Evolutionary conservation across 2,329 filamentous ascomycete species (phyloP).

Genomic region (Colletotrichum zoysiae): DNA sequence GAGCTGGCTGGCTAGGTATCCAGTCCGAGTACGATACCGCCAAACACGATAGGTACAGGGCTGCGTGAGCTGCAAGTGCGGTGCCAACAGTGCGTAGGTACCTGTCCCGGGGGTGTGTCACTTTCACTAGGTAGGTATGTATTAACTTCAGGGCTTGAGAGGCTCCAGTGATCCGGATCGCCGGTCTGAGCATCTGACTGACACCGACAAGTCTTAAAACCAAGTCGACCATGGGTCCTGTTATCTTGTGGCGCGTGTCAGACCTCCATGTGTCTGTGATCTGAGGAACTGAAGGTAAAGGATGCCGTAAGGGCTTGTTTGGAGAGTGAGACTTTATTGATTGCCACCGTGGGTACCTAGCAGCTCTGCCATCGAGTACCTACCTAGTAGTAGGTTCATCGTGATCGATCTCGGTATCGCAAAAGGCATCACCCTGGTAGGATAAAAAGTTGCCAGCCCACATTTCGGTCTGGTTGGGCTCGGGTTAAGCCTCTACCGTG

Average conservation of each 20-base stretch:
- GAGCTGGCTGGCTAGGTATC: constrained; percentile 18
- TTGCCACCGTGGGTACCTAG: not conserved
- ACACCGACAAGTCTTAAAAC: constrained; percentile 1
- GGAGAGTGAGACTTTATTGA: not conserved
- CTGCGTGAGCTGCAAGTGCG: not conserved
- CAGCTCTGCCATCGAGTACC: not conserved
- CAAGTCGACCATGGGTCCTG: not conserved
- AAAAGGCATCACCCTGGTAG: constrained; percentile 4
- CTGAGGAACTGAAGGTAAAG: not conserved
- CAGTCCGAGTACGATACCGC: constrained; percentile 25
- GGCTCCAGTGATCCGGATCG: constrained; percentile 26
- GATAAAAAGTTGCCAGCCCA: not conserved
- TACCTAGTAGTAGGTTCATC: no score
- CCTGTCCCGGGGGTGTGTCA: constrained; percentile 3
- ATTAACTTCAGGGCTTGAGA: not conserved
- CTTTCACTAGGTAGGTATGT: no score
- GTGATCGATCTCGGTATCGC: not conserved
- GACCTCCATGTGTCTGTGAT: not conserved
- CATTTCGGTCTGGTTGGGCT: not conserved
- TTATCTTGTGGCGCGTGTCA: not conserved
- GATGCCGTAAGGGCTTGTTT: not conserved
- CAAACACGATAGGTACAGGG: not conserved
- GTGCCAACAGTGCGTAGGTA: no score
- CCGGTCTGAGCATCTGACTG: constrained; percentile 34
- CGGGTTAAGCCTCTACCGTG: constrained; percentile 32